Percentiles rank a stretch among this genome's conserved stretches.
phyloP scores from a whole-genome alignment of 805 yeast genomes.

The Yamadazyma phyllophila region DNA sequence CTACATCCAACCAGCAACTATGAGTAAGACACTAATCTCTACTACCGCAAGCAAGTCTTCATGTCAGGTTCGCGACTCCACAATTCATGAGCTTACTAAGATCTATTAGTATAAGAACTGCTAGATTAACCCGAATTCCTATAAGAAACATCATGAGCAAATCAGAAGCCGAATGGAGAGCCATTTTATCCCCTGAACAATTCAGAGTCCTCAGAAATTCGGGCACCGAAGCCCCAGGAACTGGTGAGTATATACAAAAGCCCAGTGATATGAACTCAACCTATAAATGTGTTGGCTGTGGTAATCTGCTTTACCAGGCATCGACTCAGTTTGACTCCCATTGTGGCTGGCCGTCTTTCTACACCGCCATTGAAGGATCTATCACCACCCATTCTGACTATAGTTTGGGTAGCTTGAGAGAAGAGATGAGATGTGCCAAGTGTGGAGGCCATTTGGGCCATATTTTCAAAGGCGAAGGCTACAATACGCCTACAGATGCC shows the following conservation, averaged over 20 bases:
- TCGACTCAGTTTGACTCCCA: slow-evolving; percentile 82
- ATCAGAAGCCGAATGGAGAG: slow-evolving; percentile 72
- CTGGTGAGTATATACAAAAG: slow-evolving; percentile 56
- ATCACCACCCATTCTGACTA: slow-evolving; percentile 59
- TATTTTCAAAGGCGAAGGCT: slow-evolving; percentile 92
- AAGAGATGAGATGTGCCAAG: slow-evolving; percentile 81
- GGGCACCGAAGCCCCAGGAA: slow-evolving; percentile 67
- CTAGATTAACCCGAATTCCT: neutral
- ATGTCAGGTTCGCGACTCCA: neutral
- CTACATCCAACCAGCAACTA: no score
- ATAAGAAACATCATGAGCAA: slow-evolving; percentile 14
- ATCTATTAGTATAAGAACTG: neutral
- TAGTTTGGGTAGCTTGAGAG: slow-evolving; percentile 74
- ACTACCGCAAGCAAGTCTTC: no score
- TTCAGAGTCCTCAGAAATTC: slow-evolving; percentile 72
- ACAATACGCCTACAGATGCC: slow-evolving; percentile 79
- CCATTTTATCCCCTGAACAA: slow-evolving; percentile 71
- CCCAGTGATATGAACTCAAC: slow-evolving; percentile 58
- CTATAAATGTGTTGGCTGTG: slow-evolving; percentile 86
- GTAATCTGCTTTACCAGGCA: slow-evolving; percentile 73
- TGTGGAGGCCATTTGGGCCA: slow-evolving; percentile 98
- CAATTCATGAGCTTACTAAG: neutral
- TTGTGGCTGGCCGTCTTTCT: slow-evolving; percentile 99
- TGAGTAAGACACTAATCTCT: no score
- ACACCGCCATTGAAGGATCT: slow-evolving; percentile 82